Percentiles rank a stretch among this genome's conserved stretches.
These are phyloP conservation scores for Plicaturopsis crispa DNA, from an alignment of 768 basidiomycete species.

Conservation along the genomic window DNA sequence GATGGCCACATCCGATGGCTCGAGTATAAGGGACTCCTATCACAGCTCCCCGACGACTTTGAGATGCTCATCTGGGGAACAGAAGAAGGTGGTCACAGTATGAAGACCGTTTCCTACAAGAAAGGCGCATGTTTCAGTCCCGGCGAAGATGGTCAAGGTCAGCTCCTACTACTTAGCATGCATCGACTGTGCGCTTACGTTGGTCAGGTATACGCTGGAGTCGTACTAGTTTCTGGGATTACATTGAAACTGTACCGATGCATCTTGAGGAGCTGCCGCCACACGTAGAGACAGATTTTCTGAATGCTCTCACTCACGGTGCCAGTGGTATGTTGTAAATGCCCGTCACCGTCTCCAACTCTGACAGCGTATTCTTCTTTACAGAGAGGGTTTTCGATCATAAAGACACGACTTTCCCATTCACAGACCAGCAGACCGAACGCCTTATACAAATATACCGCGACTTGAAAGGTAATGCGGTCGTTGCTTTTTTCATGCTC, in stretches of 20 bases:
- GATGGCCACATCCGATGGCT: conserved; percentile 29
- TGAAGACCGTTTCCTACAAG: no score
- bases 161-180: no score
- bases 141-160: no score
- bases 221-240: conserved; percentile 16
- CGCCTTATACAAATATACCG: conserved; percentile 13
- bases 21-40: conserved; percentile 19
- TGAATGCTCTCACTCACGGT: conserved; percentile 14
- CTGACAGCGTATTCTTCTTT: background rate
- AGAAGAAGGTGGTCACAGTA: no score
- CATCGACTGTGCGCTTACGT: no score
- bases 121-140: no score
- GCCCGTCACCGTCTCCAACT: background rate
- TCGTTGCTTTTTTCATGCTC: background rate
- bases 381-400: conserved; percentile 14
- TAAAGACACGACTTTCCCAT: conserved; percentile 16
- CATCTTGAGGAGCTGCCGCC: conserved; percentile 9
- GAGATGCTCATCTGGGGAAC: conserved; percentile 27
- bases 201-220: no score
- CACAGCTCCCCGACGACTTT: conserved; percentile 27
- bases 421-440: conserved; percentile 11
- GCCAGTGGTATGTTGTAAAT: conserved; percentile 11
- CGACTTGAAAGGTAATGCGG: conserved; percentile 10
- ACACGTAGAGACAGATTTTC: conserved; percentile 12
- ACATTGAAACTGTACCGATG: conserved; percentile 11